Conservation (phyloP, 2,329 filamentous ascomycete genomes). For the Metarhizium anisopliae region DNA sequence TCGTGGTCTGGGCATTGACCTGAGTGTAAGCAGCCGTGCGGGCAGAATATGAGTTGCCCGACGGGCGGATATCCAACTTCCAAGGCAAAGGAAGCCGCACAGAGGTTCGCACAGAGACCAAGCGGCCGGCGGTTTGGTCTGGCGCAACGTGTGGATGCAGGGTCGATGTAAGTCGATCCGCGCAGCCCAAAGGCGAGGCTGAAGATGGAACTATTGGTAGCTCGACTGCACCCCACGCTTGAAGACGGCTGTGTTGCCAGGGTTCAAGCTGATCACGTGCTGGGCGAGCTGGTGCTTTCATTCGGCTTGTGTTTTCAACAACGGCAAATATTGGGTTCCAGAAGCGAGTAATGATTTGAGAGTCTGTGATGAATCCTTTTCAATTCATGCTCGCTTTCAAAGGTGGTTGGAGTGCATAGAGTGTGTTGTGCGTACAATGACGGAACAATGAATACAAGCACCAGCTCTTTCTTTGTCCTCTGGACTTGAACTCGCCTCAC, state of each 20-base stretch:
- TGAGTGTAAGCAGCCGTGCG: constrained; percentile 5
- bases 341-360: no score
- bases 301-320: neutral
- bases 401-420: no score
- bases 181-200: constrained; percentile 12
- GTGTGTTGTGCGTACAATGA: no score
- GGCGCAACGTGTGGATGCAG: constrained; percentile 16
- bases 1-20: constrained; percentile 25
- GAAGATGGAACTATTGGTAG: neutral
- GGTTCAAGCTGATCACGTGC: neutral
- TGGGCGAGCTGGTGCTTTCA: neutral
- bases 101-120: constrained; percentile 2
- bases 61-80: neutral
- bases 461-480: no score
- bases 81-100: neutral
- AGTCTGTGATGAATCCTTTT: no score
- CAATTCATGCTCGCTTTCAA: no score
- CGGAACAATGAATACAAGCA: no score
- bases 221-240: no score
- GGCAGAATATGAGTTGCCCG: neutral
- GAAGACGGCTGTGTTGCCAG: no score
- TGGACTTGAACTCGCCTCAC: no score
- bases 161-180: constrained; percentile 24
- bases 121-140: constrained; percentile 15
- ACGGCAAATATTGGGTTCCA: no score